Conservation (phyloP, 495 filamentous ascomycete genomes). For the Hypoxylon crocopeplum region DNA sequence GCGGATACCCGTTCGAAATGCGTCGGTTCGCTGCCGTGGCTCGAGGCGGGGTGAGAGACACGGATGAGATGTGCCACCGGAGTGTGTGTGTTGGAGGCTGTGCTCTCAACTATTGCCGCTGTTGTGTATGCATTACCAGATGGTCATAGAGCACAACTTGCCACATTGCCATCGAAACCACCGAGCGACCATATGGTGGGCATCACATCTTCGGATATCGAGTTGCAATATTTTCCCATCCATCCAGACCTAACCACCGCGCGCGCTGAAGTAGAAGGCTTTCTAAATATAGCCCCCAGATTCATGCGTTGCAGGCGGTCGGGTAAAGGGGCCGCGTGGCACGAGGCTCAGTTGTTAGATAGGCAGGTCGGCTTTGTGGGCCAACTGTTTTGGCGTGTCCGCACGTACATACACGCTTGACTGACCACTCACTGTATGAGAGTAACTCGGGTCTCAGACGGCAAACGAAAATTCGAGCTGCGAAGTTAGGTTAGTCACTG, state of each 20-base stretch:
- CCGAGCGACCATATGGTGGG: too few relatives aligned
- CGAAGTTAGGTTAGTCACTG: constrained; percentile 7
- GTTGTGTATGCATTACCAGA: constrained; percentile 3
- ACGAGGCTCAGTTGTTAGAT: constrained; percentile 9
- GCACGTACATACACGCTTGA: neutral
- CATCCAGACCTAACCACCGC: too few relatives aligned
- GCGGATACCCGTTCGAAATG: constrained; percentile 20
- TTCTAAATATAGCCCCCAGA: constrained; percentile 31
- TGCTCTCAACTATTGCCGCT: constrained; percentile 16
- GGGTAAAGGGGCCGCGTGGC: constrained; percentile 14
- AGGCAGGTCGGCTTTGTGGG: constrained; percentile 1
- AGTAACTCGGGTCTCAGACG: constrained; percentile 11
- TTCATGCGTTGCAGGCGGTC: constrained; percentile 28
- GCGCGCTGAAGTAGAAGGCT: neutral
- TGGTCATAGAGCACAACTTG: neutral
- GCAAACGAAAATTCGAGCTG: constrained; percentile 24
- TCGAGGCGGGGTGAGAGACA: constrained; percentile 18
- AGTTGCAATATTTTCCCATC: too few relatives aligned
- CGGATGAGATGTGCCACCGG: constrained; percentile 12
- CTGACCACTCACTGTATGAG: neutral
- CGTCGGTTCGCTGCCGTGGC: constrained; percentile 28
- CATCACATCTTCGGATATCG: too few relatives aligned
- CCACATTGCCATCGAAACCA: constrained; percentile 2
- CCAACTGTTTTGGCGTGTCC: neutral
- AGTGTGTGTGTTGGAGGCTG: constrained; percentile 25